Conservation (phyloP, 805 yeast genomes). For the Kodamaea kakaduensis region DNA sequence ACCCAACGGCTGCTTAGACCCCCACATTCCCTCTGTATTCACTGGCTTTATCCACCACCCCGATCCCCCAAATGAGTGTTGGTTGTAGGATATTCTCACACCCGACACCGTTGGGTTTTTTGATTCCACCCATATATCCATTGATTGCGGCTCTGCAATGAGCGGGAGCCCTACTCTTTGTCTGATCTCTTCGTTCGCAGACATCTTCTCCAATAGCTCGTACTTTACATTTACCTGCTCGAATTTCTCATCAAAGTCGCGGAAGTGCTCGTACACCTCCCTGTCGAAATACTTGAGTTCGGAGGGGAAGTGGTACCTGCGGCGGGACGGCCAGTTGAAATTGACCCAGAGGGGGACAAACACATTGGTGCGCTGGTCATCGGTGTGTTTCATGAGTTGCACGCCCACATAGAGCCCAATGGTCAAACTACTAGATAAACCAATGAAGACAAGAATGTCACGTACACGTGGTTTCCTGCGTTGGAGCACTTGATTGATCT, state of each 20-base stretch:
- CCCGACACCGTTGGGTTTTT: constrained; percentile 30
- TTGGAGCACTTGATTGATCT: constrained; percentile 11
- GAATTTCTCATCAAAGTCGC: constrained; percentile 12
- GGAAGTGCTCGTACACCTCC: constrained; percentile 15
- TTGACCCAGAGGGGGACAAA: constrained; percentile 27
- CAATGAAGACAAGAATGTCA: too few relatives aligned
- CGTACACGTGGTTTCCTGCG: constrained; percentile 15
- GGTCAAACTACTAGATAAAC: constrained; percentile 22
- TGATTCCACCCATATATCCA: constrained; percentile 29
- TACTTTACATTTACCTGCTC: constrained; percentile 23
- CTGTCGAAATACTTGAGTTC: constrained; percentile 25
- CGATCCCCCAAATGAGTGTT: constrained; percentile 7
- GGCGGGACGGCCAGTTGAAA: constrained; percentile 22
- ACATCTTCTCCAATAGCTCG: constrained; percentile 24
- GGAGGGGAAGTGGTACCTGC: constrained; percentile 24
- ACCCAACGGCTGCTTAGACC: constrained; percentile 13
- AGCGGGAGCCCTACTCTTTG: constrained; percentile 30
- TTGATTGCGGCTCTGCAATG: constrained; percentile 11
- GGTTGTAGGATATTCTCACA: constrained; percentile 14
- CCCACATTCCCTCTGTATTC: constrained; percentile 15
- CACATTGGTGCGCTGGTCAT: constrained; percentile 11
- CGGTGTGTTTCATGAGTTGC: constrained; percentile 14
- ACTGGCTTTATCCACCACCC: constrained; percentile 29
- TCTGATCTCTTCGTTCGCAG: constrained; percentile 19
- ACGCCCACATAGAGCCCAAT: constrained; percentile 22